Evolutionary conservation across 1,139 yeast genomes (phyloP), one percentile per base, ranked within the genome.

Genomic region (Yamadazyma triangularis): DNA sequence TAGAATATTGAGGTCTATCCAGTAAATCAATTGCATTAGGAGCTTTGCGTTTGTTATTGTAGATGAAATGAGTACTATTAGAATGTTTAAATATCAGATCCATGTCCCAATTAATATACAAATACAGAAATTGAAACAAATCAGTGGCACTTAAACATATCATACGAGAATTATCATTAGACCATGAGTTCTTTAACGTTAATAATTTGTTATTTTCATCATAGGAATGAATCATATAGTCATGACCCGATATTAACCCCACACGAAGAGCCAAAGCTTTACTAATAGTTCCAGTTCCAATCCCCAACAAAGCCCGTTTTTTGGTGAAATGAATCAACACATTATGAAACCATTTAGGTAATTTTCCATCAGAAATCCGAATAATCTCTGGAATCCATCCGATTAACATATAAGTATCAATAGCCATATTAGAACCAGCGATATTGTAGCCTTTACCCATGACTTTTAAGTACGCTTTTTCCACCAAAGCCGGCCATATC

Each of bases 381-480:
- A 72, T 43, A 23, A 77, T 73, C 40, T 84, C 88, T 0, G 95
- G 95, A 3, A 81, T 51, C 82, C 86, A 87, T 0, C 89, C 88
- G 4, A 78, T 65, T 6, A 87, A 43, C 29, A 76, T 57, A 44
- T 60, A 84, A 0, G 85, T 73, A 45, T 85, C 96, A n/a, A 71
- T 62, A 1, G 87, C 84, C 50, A 85, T 77, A 50, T 87, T 86
- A 0, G 95, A 86, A 0, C 96, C 96, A 4, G 52, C 50, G 33
- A 77, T 75, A n/a, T 64, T 57, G 46, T 83, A 83, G 3, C 85
- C 82, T 13, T 61, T 51, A 1, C 83, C 82, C 60, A 70, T 61
- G 0, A 81, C 54, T 41, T 75, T 75, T 40, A 87, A 60, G 45
- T 77, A 82, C 0, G 94, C 93, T 47, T 84, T 80, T 52, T 88